A percentile compares a stretch with the other conserved stretches of the same genome.
Evolutionary conservation across 495 filamentous ascomycete species (phyloP).

Genomic region (Pseudoneurospora amorphoporcata): DNA sequence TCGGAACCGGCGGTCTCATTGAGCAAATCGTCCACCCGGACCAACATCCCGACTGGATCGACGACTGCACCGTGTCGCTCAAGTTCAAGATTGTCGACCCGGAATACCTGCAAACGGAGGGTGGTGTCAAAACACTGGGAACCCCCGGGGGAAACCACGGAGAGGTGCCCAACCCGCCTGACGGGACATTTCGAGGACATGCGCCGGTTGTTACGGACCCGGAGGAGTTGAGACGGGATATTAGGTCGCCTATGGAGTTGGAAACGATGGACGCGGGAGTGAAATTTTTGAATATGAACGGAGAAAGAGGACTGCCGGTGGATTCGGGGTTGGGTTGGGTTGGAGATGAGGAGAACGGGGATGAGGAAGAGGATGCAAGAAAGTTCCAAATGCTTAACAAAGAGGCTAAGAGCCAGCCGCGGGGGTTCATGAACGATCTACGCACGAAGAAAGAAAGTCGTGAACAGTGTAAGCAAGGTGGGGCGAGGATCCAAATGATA

Average conservation of each 20-base stretch:
- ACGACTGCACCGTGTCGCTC: background rate
- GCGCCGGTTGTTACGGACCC: background rate
- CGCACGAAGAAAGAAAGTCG: background rate
- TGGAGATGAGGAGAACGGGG: background rate
- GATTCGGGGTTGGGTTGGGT: background rate
- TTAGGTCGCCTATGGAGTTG: background rate
- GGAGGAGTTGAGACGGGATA: background rate
- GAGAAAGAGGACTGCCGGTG: background rate
- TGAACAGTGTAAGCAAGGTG: background rate
- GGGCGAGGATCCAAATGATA: background rate
- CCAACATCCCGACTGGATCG: background rate
- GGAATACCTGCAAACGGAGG: background rate
- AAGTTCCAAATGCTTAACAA: rapidly evolving
- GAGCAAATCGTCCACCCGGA: background rate
- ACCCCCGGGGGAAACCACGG: background rate
- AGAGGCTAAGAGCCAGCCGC: background rate
- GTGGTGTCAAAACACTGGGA: background rate
- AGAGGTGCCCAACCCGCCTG: background rate
- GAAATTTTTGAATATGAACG: no score
- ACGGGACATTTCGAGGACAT: background rate
- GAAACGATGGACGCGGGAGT: background rate
- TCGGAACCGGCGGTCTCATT: background rate
- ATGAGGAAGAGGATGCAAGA: background rate
- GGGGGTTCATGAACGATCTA: background rate
- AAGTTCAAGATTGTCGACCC: background rate